Evolutionary conservation across 1,284 basidiomycete species (phyloP), one percentile per base, ranked within the genome.

Genomic region (Ceratobasidium sp.): DNA sequence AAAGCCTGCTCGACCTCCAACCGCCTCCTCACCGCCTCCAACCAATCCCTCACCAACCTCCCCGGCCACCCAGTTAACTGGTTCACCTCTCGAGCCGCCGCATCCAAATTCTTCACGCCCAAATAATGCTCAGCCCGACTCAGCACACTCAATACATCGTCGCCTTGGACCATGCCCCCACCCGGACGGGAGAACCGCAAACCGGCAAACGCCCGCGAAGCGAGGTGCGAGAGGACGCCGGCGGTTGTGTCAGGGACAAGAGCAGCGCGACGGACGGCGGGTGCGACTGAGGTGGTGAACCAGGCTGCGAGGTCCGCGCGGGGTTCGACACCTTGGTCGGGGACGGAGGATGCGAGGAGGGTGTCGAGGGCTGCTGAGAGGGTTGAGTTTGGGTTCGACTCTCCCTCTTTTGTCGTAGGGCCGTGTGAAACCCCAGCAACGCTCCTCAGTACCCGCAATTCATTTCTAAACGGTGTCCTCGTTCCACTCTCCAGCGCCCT

Each of bases 1-100:
- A 99, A 83, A 53, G 96, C 95, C 83, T 98, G 97, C 81, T 95
- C 87, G 56, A 98, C 95, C 83, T 98, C 95, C 78, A 99, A 83
- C 80, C 95, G 88, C 81, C 88, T 88, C 78, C 98, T 86, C 22
- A 95, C 95, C 78, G 95, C 96, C 77, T 91, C 89, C 74, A 99
- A 84, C 97, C 98, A 99, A 83, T 99, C 98, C 53, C 86, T 84
- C 73, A 97, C 85, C 73, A 99, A 82, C 72, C 89, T 84, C 81
- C 92, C 94, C 1, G 96, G 92, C 79, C 95, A 93, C 0, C 96
- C 95, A 58, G 86, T 88, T 76, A 99, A 84, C 82, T 94, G 91
- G 83, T 99, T 99, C 56, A 98, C 84, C 84, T 98, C 96, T 74
- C 97, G 86, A 43, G 96, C 85, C 14, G 98, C 97, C 76, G 88